These are phyloP conservation scores for Penicillium sp. DNA, from an alignment of 2,329 filamentous ascomycete species.

Conservation along the genomic window DNA sequence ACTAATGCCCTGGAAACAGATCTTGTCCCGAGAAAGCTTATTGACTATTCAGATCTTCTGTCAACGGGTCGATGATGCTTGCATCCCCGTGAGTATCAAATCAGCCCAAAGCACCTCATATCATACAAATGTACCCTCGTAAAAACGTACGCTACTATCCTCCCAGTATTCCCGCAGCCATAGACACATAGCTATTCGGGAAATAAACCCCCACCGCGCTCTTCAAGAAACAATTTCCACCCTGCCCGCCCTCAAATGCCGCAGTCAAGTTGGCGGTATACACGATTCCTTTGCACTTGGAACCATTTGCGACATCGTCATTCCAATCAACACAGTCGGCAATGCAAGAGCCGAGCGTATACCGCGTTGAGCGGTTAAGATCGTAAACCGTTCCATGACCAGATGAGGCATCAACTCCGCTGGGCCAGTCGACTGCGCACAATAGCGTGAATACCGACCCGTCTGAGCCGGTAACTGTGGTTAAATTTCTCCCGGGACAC, in stretches of 20 bases:
- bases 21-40: too few relatives aligned
- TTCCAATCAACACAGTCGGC: neutral
- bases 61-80: too few relatives aligned
- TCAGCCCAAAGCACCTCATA: too few relatives aligned
- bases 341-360: neutral
- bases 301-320: neutral
- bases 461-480: neutral
- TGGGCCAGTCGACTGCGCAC: neutral
- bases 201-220: neutral
- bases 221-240: conserved; percentile 7
- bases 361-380: neutral
- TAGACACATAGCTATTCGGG: neutral
- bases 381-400: neutral
- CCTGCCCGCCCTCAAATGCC: conserved; percentile 4
- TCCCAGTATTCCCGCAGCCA: conserved; percentile 1
- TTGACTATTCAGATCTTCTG: too few relatives aligned
- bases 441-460: neutral
- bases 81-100: too few relatives aligned
- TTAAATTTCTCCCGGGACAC: neutral
- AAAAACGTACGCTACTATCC: neutral
- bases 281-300: conserved; percentile 2
- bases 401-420: neutral
- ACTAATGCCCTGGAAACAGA: too few relatives aligned
- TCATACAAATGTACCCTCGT: neutral
- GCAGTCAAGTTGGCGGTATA: conserved; percentile 6